Percentiles rank a stretch among this genome's conserved stretches.
Conservation (phyloP, 306 rosid genomes). For the Sophora flavescens region DNA sequence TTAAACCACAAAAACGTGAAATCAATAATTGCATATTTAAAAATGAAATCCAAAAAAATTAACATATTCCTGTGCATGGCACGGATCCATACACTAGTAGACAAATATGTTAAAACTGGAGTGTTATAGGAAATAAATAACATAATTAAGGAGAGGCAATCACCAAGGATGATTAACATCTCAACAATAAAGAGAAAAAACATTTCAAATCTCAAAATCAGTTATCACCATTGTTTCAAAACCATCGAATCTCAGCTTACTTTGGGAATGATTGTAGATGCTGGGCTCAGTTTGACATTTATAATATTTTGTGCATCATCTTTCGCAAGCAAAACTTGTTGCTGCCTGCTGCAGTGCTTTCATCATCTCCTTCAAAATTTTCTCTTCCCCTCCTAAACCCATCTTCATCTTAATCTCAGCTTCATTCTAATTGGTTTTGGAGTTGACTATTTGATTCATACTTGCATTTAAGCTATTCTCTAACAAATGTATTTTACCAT, state of each 20-base stretch:
- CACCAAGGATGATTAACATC: conserved; percentile 29
- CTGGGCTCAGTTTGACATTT: conserved; percentile 37
- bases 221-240: conserved; percentile 22
- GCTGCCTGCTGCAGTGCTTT: too few species aligned
- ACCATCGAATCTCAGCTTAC: conserved; percentile 55
- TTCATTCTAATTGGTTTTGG: conserved; percentile 50
- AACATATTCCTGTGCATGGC: too few species aligned
- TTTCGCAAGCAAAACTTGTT: too few species aligned
- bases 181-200: conserved; percentile 24
- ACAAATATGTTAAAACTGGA: too few species aligned
- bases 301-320: conserved; percentile 52
- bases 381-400: conserved; percentile 70
- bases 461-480: too few species aligned
- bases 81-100: too few species aligned
- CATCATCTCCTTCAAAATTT: conserved; percentile 62
- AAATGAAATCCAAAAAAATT: too few species aligned
- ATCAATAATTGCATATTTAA: too few species aligned
- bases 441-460: conserved; percentile 40
- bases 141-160: conserved; percentile 26
- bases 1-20: too few species aligned
- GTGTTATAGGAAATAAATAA: too few species aligned
- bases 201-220: conserved; percentile 30
- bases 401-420: conserved; percentile 52
- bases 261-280: conserved; percentile 48
- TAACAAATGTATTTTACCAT: too few species aligned